A percentile compares a stretch with the other conserved stretches of the same genome.
These are phyloP conservation scores for Periconia macrospinosa DNA, from an alignment of 2,329 filamentous ascomycete genomes.

Conservation along the genomic window DNA sequence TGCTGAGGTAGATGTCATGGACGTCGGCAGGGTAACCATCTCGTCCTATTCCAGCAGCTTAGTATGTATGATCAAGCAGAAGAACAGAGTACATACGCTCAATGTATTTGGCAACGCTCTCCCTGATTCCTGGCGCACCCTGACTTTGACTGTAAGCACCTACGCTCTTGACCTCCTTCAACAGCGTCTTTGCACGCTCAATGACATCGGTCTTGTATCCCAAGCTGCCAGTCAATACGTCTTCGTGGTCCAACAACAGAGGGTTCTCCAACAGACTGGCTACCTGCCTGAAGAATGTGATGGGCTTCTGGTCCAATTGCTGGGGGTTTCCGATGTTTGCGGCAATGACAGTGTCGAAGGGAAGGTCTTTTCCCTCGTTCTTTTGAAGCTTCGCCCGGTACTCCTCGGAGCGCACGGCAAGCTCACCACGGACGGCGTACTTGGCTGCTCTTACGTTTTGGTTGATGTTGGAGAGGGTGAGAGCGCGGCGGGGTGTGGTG, in stretches of 20 bases:
- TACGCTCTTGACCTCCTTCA: constrained; percentile 84
- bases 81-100: constrained; percentile 63
- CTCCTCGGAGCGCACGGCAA: constrained; percentile 90
- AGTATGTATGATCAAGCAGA: constrained; percentile 11
- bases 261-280: constrained; percentile 93
- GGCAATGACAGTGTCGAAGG: constrained; percentile 88
- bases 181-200: constrained; percentile 76
- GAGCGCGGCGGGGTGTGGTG: constrained; percentile 43
- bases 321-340: constrained; percentile 99
- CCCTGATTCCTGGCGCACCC: constrained; percentile 81
- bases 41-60: constrained; percentile 56
- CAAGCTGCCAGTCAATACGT: constrained; percentile 72
- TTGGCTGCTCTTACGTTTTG: constrained; percentile 81
- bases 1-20: constrained; percentile 84
- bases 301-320: constrained; percentile 97
- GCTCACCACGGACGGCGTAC: constrained; percentile 95
- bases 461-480: constrained; percentile 90
- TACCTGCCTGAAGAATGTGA: constrained; percentile 98
- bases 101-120: constrained; percentile 91
- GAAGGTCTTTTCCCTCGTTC: constrained; percentile 65
- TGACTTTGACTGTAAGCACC: constrained; percentile 96
- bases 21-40: constrained; percentile 86
- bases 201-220: constrained; percentile 91
- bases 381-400: constrained; percentile 73
- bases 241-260: constrained; percentile 75